These are phyloP conservation scores for Acer saccharum DNA, from an alignment of 345 rosid genomes.

Conservation along the genomic window DNA sequence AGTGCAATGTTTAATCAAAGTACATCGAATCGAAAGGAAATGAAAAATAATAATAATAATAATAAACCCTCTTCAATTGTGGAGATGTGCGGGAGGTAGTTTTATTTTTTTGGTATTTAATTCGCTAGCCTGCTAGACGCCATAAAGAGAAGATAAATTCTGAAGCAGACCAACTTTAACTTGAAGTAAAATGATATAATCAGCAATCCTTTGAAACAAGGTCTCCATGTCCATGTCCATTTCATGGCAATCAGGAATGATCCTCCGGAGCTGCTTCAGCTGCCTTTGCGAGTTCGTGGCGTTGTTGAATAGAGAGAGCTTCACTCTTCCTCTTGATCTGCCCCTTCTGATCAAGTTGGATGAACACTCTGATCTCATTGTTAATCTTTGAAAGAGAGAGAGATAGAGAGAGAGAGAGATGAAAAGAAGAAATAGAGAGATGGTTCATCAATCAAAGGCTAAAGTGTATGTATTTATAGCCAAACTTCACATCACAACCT, in stretches of 20 bases:
- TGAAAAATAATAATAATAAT: too few relatives aligned
- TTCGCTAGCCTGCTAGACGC: conserved; percentile 7
- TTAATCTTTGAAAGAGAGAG: neutral
- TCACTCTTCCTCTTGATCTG: conserved; percentile 19
- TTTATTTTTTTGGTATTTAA: too few relatives aligned
- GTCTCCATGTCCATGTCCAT: conserved; percentile 15
- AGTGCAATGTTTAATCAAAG: too few relatives aligned
- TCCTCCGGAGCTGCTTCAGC: conserved; percentile 23
- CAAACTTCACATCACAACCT: neutral
- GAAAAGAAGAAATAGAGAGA: too few relatives aligned
- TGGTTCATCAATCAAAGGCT: neutral
- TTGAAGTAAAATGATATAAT: conserved; percentile 21
- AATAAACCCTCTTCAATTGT: neutral
- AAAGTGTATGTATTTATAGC: neutral
- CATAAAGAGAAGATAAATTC: conserved; percentile 20
- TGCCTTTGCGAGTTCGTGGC: conserved; percentile 4
- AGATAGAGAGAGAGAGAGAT: neutral
- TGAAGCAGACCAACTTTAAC: conserved; percentile 27
- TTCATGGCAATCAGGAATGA: conserved; percentile 10
- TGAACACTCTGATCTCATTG: conserved; percentile 21
- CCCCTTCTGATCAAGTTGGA: conserved; percentile 1
- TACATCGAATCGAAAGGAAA: too few relatives aligned
- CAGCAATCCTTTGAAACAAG: conserved; percentile 23
- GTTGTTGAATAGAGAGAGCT: neutral
- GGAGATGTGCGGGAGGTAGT: neutral